Evolutionary conservation across 2,329 filamentous ascomycete genomes (phyloP).

Genomic region (Cladosporium austrohemisphaericum): DNA sequence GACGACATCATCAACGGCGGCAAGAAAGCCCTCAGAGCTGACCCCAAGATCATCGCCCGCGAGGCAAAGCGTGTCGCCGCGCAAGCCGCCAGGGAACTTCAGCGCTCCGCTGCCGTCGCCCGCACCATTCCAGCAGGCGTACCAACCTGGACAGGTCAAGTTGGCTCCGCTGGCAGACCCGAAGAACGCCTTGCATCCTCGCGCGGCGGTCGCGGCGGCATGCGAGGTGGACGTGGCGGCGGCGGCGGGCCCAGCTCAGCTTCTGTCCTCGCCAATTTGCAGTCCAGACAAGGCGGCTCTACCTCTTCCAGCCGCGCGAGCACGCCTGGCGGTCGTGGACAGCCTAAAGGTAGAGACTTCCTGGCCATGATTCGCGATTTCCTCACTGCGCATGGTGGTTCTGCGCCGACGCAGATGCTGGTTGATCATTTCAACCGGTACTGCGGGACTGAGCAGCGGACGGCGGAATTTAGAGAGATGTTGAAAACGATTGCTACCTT

Average conservation of each 20-base stretch:
- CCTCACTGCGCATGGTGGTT: slow-evolving; percentile 71
- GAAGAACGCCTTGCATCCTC: slow-evolving; percentile 48
- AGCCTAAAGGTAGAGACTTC: slow-evolving; percentile 42
- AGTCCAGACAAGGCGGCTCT: slow-evolving; percentile 37
- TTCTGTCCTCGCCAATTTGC: slow-evolving; percentile 43
- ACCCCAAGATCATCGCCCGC: slow-evolving; percentile 71
- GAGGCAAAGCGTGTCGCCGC: slow-evolving; percentile 79
- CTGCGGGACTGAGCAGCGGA: slow-evolving; percentile 65
- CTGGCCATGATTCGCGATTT: slow-evolving; percentile 66
- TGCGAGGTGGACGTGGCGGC: slow-evolving; percentile 35
- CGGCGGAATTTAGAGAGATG: slow-evolving; percentile 76
- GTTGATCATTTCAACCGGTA: slow-evolving; percentile 86
- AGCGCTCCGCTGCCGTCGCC: slow-evolving; percentile 68
- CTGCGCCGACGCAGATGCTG: slow-evolving; percentile 76
- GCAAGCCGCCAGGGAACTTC: slow-evolving; percentile 71
- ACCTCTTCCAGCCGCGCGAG: slow-evolving; percentile 29
- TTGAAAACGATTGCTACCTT: slow-evolving; percentile 72
- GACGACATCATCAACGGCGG: slow-evolving; percentile 83
- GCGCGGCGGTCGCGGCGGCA: slow-evolving; percentile 40
- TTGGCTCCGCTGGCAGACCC: slow-evolving; percentile 72
- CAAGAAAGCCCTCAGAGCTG: slow-evolving; percentile 62
- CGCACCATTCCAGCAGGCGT: slow-evolving; percentile 72
- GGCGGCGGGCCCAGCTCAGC: slow-evolving; percentile 39
- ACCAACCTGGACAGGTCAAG: slow-evolving; percentile 88
- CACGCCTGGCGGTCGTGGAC: slow-evolving; percentile 12